phyloP scores from a whole-genome alignment of 139 green algal species.

The Volvox africanus region DNA sequence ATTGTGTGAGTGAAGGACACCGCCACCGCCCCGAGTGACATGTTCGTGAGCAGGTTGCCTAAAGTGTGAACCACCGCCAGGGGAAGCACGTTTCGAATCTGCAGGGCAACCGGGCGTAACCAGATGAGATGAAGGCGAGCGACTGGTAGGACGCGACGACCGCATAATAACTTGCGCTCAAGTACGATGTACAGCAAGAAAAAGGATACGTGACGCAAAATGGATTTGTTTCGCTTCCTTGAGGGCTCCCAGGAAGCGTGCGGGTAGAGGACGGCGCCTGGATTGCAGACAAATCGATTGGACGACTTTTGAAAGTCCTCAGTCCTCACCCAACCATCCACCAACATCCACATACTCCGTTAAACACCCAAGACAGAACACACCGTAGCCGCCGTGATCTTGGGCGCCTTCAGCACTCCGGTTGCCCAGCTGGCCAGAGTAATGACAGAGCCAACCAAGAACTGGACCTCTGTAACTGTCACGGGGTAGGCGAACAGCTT shows the following conservation, averaged over 20 bases:
- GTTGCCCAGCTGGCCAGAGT: slow-evolving; percentile 80
- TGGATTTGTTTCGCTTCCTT: too few species aligned
- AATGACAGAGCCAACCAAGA: slow-evolving; percentile 82
- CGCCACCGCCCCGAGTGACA: slow-evolving; percentile 94
- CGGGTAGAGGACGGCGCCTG: too few species aligned
- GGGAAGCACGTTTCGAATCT: slow-evolving; percentile 87
- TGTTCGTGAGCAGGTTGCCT: slow-evolving; percentile 98
- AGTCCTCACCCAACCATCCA: neutral
- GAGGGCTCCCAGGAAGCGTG: too few species aligned
- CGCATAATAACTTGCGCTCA: too few species aligned
- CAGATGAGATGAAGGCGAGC: too few species aligned
- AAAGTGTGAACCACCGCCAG: slow-evolving; percentile 96
- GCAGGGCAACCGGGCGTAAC: too few species aligned
- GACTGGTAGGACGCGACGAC: too few species aligned
- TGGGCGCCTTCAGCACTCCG: slow-evolving; percentile 77
- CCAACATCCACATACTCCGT: too few species aligned
- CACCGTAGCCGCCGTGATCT: slow-evolving; percentile 66
- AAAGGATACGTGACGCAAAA: too few species aligned
- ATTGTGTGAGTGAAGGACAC: slow-evolving; percentile 99
- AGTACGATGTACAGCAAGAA: too few species aligned
- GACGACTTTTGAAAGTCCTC: too few species aligned
- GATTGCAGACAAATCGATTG: too few species aligned
- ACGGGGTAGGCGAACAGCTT: slow-evolving; percentile 92
- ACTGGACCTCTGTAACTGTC: slow-evolving; percentile 92
- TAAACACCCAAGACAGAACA: neutral